Evolutionary conservation across 257 asterid species (phyloP).

Genomic region (Voacanga thouarsii): DNA sequence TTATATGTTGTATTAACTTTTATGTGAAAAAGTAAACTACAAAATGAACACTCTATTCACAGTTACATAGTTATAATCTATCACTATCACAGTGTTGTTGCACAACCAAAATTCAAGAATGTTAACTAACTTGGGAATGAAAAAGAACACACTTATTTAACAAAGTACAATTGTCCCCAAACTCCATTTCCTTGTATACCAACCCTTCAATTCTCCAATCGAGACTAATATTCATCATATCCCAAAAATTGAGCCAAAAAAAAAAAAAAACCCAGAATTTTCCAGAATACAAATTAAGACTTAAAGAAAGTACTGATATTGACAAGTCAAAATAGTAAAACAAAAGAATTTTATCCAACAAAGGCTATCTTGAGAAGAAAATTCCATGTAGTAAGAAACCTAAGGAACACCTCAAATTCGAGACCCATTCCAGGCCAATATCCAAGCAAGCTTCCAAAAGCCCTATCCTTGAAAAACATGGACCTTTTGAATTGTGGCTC

Average conservation of each 20-base stretch:
- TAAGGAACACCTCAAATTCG: slow-evolving; percentile 54
- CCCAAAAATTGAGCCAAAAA: too few relatives aligned
- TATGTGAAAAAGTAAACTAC: not conserved
- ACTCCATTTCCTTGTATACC: not conserved
- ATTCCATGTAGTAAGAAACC: slow-evolving; percentile 51
- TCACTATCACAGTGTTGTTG: not conserved
- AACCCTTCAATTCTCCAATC: too few relatives aligned
- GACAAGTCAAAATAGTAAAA: too few relatives aligned
- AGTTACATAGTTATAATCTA: not conserved
- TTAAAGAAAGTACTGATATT: too few relatives aligned
- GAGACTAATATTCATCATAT: too few relatives aligned
- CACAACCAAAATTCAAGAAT: not conserved
- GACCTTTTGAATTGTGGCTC: too few relatives aligned
- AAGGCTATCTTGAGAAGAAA: slow-evolving; percentile 71
- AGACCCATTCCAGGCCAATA: slow-evolving; percentile 22
- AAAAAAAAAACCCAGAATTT: too few relatives aligned
- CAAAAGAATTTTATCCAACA: slow-evolving; percentile 51
- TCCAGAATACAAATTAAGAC: too few relatives aligned
- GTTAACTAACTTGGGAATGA: not conserved
- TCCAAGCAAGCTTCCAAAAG: too few relatives aligned
- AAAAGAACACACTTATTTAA: not conserved
- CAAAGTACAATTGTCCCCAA: not conserved
- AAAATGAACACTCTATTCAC: not conserved
- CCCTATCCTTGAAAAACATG: too few relatives aligned
- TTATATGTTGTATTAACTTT: not conserved